Evolutionary conservation across 1,139 yeast species (phyloP), one percentile per base, ranked within the genome.

Genomic region (Kurtzmaniella quercitrusa): DNA sequence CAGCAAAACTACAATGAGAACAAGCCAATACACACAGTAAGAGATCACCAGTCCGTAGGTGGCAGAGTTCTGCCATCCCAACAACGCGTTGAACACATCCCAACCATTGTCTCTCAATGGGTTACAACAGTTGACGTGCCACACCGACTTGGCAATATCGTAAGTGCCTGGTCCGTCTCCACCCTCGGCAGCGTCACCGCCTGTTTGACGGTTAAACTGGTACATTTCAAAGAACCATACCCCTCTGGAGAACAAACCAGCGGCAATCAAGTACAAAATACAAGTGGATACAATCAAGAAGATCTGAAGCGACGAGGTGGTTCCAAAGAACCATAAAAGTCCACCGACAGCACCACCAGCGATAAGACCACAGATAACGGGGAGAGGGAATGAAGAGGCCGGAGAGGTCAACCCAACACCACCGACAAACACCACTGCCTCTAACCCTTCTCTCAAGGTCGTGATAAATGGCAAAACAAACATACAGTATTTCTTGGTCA

Each of bases 1-100:
- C 9, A 42, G 38, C 40, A 65, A 63, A 39, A 55, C 54, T 9
- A 41, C 41, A 9, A 59, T 59, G 0, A 69, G 57, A 12, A 56
- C 56, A 2, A 56, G 12, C 77, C 76, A 71, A 49, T 70, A 71
- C 3, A 57, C 44, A 37, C 59, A 59, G 51, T 71, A 71, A 37
- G 69, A 60, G 3, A 58, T 52, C 2, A 71, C 73, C 51, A 74
- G 68, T 10, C 75, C 75, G 48, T 70, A 70, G 1, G 77, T 70
- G 12, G 77, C 77, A 39, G 75, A 68, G 51, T 72, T 72, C 5
- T 75, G 70, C 77, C 77, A 71, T 11, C 77, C 77, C 43, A 71
- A 62, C 33, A 71, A 54, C 6, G 76, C 76, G 3, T 75, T 70
- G 37, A 66, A 59, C 29, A 70, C 54, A 75, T 70, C 70, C 76